phyloP scores from a whole-genome alignment of 495 filamentous ascomycete species.

The Mytilinidion resinicola region DNA sequence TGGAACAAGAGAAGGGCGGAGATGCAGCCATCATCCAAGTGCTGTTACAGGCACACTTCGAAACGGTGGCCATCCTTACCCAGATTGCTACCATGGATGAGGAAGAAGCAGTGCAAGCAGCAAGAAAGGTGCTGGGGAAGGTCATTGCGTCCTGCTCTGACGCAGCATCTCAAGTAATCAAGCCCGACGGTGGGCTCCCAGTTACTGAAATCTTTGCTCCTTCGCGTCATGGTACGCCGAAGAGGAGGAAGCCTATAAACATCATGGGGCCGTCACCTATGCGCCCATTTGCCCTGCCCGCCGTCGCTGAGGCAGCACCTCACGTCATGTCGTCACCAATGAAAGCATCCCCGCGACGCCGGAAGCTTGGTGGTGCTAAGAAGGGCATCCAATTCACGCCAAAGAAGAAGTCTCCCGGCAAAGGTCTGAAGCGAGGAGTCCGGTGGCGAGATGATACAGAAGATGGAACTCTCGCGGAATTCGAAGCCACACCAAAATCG shows the following conservation, averaged over 20 bases:
- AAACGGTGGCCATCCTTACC: constrained; percentile 74
- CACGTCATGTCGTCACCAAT: constrained; percentile 46
- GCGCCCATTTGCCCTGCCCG: constrained; percentile 18
- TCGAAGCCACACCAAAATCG: constrained; percentile 77
- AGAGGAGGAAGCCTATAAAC: constrained; percentile 58
- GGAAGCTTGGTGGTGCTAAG: constrained; percentile 59
- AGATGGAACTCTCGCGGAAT: constrained; percentile 73
- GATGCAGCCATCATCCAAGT: constrained; percentile 73
- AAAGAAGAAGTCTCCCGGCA: constrained; percentile 63
- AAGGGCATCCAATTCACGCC: constrained; percentile 81
- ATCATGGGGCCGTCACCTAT: constrained; percentile 36
- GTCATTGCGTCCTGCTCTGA: constrained; percentile 69
- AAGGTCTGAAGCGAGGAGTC: constrained; percentile 64
- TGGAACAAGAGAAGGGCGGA: constrained; percentile 76
- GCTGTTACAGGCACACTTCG: constrained; percentile 83
- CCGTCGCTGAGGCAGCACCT: constrained; percentile 32
- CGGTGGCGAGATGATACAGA: constrained; percentile 92
- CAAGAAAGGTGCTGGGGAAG: constrained; percentile 69
- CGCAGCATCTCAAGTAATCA: constrained; percentile 74
- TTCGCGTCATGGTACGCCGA: constrained; percentile 61
- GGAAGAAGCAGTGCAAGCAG: constrained; percentile 72
- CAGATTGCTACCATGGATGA: constrained; percentile 75
- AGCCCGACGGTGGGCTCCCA: constrained; percentile 73
- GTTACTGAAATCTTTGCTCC: constrained; percentile 60
- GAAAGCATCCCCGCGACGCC: constrained; percentile 74